Evolutionary conservation across 768 basidiomycete genomes (phyloP).

Genomic region (Calocybe gangraenosa): DNA sequence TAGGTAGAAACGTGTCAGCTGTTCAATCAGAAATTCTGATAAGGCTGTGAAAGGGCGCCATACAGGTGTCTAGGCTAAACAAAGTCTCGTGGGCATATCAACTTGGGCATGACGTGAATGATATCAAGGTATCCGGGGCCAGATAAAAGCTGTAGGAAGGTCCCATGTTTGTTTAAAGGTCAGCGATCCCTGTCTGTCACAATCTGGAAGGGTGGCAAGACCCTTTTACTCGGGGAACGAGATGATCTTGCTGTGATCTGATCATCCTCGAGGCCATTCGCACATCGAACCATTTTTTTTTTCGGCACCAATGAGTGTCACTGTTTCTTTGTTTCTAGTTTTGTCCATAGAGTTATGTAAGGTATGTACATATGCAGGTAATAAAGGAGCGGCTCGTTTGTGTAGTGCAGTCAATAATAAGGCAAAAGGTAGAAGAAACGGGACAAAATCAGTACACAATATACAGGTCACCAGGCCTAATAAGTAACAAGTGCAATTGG

Average conservation of each 20-base stretch:
- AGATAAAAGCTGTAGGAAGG: background rate
- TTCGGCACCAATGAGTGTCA: background rate
- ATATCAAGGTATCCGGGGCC: constrained; percentile 2
- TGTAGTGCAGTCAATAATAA: background rate
- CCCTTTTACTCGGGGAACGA: constrained; percentile 12
- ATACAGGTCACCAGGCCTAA: constrained; percentile 12
- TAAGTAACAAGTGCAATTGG: constrained; percentile 10
- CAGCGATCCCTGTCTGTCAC: constrained; percentile 5
- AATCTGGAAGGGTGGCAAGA: background rate
- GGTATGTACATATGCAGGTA: background rate
- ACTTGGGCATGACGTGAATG: background rate
- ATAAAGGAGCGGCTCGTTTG: background rate
- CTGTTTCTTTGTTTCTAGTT: background rate
- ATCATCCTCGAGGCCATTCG: background rate
- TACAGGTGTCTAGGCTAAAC: no score
- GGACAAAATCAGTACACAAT: constrained; percentile 2
- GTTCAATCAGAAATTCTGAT: constrained; percentile 13
- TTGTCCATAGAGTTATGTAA: constrained; percentile 1
- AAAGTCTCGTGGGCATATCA: background rate
- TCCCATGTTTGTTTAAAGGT: constrained; percentile 2
- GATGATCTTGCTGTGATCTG: background rate
- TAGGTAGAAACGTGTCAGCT: background rate
- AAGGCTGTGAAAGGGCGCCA: background rate
- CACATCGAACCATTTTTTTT: constrained; percentile 3
- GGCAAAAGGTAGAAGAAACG: background rate